Evolutionary conservation across 139 green algal genomes (phyloP).

Genomic region (Chlamydomonas schloesseri): DNA sequence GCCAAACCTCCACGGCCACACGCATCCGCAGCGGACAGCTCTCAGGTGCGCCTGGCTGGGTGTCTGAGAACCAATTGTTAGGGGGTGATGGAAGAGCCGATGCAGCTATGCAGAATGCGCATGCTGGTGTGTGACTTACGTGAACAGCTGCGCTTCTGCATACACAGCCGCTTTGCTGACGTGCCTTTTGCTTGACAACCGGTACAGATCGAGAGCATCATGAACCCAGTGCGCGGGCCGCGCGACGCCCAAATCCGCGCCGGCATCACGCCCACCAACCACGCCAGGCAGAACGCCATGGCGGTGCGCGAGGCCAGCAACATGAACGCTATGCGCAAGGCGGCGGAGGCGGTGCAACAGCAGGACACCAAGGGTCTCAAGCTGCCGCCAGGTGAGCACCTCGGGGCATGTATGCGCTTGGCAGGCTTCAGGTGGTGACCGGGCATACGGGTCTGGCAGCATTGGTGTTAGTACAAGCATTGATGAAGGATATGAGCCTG

Average conservation of each 20-base stretch:
- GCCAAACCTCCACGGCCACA: background rate
- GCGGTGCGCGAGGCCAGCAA: slow-evolving; percentile 67
- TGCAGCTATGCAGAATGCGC: too few species aligned
- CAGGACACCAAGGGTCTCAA: background rate
- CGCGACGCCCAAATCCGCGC: slow-evolving; percentile 63
- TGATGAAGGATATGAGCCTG: too few species aligned
- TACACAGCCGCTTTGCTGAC: too few species aligned
- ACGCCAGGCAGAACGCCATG: slow-evolving; percentile 65
- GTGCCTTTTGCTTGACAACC: background rate
- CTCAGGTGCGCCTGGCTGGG: slow-evolving; percentile 5
- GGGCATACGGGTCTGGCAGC: too few species aligned
- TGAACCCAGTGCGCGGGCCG: slow-evolving; percentile 70
- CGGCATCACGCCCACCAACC: slow-evolving; percentile 68
- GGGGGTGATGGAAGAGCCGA: too few species aligned
- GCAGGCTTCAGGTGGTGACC: too few species aligned
- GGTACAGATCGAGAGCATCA: slow-evolving; percentile 61
- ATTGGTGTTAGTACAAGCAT: too few species aligned
- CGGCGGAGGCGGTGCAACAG: slow-evolving; percentile 17
- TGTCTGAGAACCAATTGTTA: too few species aligned
- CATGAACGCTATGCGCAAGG: slow-evolving; percentile 65
- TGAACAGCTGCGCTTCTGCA: too few species aligned
- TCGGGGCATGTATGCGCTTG: too few species aligned
- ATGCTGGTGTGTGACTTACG: too few species aligned
- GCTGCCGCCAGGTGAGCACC: slow-evolving; percentile 20
- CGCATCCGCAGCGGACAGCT: slow-evolving; percentile 21